Evolutionary conservation across 345 rosid genomes (phyloP), one percentile per base, ranked within the genome.

Genomic region (Arabis alpina): DNA sequence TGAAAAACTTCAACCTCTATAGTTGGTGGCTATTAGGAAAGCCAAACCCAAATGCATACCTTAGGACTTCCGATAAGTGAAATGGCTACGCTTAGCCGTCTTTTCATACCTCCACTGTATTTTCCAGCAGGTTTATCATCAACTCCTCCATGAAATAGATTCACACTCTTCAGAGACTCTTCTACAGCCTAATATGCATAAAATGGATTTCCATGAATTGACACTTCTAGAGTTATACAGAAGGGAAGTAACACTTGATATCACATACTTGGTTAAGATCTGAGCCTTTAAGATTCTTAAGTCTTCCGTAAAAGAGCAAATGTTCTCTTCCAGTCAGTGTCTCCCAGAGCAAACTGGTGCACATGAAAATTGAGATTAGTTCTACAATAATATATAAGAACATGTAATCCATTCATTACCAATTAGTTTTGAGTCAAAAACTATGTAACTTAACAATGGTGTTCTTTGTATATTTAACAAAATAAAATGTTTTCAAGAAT

Each of bases 101-200:
- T 88, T 79, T 94, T 94, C 97, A 94, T 91, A 44, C 99, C 99
- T 61, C 99, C 97, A 40, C 97, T 94, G 73, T 91, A 94, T 73
- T 94, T 94, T 7, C 95, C 92, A 34, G 95, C 91, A 72, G 80
- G 79, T 75, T 91, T 94, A 63, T 94, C 88, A 0, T 86, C 96
- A 76, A 91, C 92, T 11, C 89, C 99, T 28, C 95, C 97, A 16
- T 84, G 70, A 59, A 81, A 89, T 55, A 94, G 82, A 81, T 88
- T 94, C 41, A 88, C 89, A 45, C 84, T 75, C 81, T 55, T 78
- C 30, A 94, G 91, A 79, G 96, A 89, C 60, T 94, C 95, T 76
- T 94, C 99, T 63, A 94, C 99, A 23, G 97, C 95, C 99, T 94
- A 72, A 13, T 53, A 58, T 4, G 58, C 24, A 44, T 25, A 32